Base-by-base conservation (phyloP, 805 yeast genomes). In the Lachancea lanzarotensis region DNA sequence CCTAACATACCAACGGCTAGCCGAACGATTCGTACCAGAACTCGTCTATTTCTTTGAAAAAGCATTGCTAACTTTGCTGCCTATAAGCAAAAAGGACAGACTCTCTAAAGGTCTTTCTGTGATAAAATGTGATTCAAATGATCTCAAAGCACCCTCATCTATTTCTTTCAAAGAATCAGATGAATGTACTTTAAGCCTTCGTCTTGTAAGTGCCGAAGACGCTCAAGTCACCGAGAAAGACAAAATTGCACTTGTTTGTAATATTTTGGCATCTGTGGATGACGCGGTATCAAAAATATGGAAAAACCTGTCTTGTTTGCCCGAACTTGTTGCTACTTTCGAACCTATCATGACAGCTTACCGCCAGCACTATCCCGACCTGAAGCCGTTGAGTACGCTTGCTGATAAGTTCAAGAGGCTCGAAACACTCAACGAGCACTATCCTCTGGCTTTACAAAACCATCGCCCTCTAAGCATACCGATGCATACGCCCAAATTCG, bases 21-120 rank as follows among this genome's bases (percentile, higher is more conserved):
- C 96, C 26, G 84, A 88, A 63, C 73, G 98, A 55, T 81, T 71
- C 54, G 69, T 83, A 38, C 98, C 99, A 0, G 98, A 93, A 64
- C 74, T 84, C 10, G 63, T 73, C 5, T 73, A 66, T 40, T 83
- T 82, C 52, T 62, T 81, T 37, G 81, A 79, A 52, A 74, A 74
- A 52, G 66, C 79, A 0, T 55, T 81, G 12, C 52, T 72, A 12
- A 52, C 70, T 5, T 65, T 79, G 30, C 53, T 74, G 44, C 78
- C 75, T 17, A 70, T 69, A 38, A 58, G 63, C n/a, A 34, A 49
- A 22, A 51, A 58, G 7, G 35, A 50, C 48, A 22, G 45, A 4
- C 38, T 45, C 26, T 38, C 35, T 15, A 35, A 42, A 20, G 33
- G 38, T 12, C 18, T 32, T 15, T 13, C 35, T 3, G 34, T 53